Percentiles rank a stretch among this genome's conserved stretches.
Evolutionary conservation across 2,329 filamentous ascomycete species (phyloP).

Genomic region (Colletotrichum sp.): DNA sequence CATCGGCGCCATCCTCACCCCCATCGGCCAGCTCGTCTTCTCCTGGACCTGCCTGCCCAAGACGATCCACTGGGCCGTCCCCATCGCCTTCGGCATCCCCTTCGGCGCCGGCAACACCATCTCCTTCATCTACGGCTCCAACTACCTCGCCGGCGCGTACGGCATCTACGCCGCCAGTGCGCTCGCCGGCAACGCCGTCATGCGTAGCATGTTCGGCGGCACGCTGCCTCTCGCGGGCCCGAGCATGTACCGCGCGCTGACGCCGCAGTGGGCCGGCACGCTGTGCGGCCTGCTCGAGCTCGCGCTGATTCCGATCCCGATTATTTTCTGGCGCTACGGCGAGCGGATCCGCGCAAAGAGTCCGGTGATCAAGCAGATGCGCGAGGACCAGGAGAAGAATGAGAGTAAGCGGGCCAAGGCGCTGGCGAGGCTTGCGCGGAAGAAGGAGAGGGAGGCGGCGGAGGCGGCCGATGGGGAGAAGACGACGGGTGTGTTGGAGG

Average conservation of each 20-base stretch:
- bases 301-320: slow-evolving; percentile 77
- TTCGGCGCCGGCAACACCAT: slow-evolving; percentile 80
- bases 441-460: slow-evolving; percentile 20
- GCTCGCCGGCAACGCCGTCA: slow-evolving; percentile 79
- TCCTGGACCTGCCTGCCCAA: slow-evolving; percentile 84
- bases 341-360: slow-evolving; percentile 58
- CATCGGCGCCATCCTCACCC: slow-evolving; percentile 75
- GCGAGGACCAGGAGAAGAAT: slow-evolving; percentile 48
- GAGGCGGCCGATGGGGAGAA: background rate
- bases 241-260: slow-evolving; percentile 71
- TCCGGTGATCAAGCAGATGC: slow-evolving; percentile 48
- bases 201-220: slow-evolving; percentile 77
- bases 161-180: slow-evolving; percentile 84
- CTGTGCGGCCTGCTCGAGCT: slow-evolving; percentile 77
- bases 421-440: slow-evolving; percentile 29
- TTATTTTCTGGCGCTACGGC: slow-evolving; percentile 75
- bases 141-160: slow-evolving; percentile 78
- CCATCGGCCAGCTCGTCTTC: slow-evolving; percentile 84
- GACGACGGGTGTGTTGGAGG: background rate
- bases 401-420: slow-evolving; percentile 35
- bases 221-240: slow-evolving; percentile 77
- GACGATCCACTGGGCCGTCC: slow-evolving; percentile 81
- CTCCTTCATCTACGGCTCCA: slow-evolving; percentile 82
- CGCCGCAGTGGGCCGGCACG: slow-evolving; percentile 81
- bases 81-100: slow-evolving; percentile 78